phyloP scores from a whole-genome alignment of 2,329 filamentous ascomycete genomes.

The Zymoseptoria pseudotritici region DNA sequence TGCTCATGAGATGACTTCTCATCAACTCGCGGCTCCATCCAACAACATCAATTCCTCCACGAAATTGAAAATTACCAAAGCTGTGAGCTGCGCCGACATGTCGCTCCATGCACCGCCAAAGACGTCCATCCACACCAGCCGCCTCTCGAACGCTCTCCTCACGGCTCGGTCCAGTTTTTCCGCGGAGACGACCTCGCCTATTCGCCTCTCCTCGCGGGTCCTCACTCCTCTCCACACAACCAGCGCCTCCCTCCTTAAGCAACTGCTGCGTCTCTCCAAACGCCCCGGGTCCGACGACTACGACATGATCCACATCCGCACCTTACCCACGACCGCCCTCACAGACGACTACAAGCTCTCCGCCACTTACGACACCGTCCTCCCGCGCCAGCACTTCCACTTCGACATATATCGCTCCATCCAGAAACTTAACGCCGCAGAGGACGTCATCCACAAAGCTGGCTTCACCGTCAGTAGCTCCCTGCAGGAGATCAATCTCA shows the following conservation, averaged over 20 bases:
- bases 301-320: not conserved
- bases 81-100: not conserved
- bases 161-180: not conserved
- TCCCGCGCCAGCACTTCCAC: not conserved
- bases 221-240: not conserved
- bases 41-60: not conserved
- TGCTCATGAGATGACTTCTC: no score
- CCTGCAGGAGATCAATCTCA: not conserved
- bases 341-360: not conserved
- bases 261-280: not conserved
- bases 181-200: not conserved
- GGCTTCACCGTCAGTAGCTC: not conserved
- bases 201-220: not conserved
- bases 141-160: not conserved
- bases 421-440: not conserved
- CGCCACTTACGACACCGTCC: not conserved
- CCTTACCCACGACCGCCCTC: not conserved
- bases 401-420: not conserved
- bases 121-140: not conserved
- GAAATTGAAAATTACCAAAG: not conserved
- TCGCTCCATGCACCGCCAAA: not conserved
- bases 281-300: not conserved
- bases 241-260: not conserved
- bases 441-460: not conserved
- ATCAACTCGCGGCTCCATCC: no score